Base-by-base conservation (phyloP, 169 alveolate species). In the Theileria parva region DNA sequence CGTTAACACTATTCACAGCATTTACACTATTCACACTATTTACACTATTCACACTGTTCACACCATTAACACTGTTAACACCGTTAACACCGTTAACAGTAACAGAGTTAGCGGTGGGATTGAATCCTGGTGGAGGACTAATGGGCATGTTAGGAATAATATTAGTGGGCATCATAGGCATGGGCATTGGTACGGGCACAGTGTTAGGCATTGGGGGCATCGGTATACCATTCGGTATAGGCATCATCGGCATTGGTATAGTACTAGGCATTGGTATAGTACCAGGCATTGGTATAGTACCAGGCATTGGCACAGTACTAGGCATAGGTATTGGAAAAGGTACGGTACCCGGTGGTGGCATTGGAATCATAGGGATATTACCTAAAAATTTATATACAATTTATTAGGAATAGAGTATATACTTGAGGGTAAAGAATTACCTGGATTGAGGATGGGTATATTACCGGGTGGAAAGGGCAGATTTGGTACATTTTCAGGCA, bases 121-220 rank as follows among this genome's bases (percentile, higher is more conserved):
- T 44, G 53, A 44, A 44, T 6, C 71, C 71, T 23, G 71, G 71
- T 25, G 67, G 67, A 5, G 71, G 71, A 48, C 7, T 63, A 8
- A 63, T 63, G 2, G 71, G 71, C 39, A 39, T 32, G 3, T 17
- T 15, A 1, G 32, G 32, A 23, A 63, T 21, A 32, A 63, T 44
- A 44, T 44, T 44, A 7, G 17, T 44, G 8, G 53, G 53, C 8
- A 44, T 1, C 53, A 44, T 44, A 44, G 12, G 12, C 53, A 44
- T 44, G 15, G 53, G 53, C 2, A 44, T 44, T 44, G 53, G 53
- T 44, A 44, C 0, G 0, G 53, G 53, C 8, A 44, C 17, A 44
- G 53, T 7, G 8, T 44, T 44, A 4, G 53, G 53, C 17, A 44
- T 44, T 4, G 53, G 53, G 8, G 53, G 53, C 53, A 44, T 13